Percentiles rank a stretch among this genome's conserved stretches.
Evolutionary conservation across 2,329 filamentous ascomycete species (phyloP).

Genomic region (Pseudocercospora musae): DNA sequence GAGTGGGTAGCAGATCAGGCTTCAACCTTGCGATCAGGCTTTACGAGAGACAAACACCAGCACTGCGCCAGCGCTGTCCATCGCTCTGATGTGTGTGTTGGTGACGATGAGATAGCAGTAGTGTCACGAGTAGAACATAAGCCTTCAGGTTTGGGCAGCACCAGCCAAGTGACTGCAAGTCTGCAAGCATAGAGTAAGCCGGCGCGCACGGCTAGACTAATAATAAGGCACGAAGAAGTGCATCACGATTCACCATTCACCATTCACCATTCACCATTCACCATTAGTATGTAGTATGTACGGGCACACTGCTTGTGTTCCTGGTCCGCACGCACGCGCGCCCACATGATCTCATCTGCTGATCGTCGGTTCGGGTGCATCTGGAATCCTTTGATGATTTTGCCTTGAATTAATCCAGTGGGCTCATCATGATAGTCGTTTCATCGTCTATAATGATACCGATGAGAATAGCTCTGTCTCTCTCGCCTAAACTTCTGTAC

Average conservation of each 20-base stretch:
- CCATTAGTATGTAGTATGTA: too few species aligned
- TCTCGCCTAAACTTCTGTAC: background rate
- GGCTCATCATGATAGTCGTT: background rate
- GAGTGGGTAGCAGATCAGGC: background rate
- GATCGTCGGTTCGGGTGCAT: too few species aligned
- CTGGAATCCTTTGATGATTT: background rate
- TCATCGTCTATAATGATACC: constrained; percentile 1
- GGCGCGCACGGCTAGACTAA: background rate
- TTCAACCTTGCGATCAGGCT: background rate
- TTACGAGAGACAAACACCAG: background rate
- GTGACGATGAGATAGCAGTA: background rate
- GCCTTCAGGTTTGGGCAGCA: background rate
- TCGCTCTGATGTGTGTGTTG: background rate
- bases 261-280: too few species aligned
- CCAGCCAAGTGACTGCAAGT: background rate
- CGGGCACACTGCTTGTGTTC: constrained; percentile 1
- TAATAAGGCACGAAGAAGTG: background rate
- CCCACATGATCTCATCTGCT: background rate
- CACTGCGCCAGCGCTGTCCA: background rate
- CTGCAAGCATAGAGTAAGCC: background rate
- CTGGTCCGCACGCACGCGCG: background rate
- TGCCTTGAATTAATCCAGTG: background rate
- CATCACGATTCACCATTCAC: too few species aligned
- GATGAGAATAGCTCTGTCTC: too few species aligned
- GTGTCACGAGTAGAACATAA: background rate